Base-by-base conservation (phyloP, 1,139 yeast species). In the Pichia terricola region DNA sequence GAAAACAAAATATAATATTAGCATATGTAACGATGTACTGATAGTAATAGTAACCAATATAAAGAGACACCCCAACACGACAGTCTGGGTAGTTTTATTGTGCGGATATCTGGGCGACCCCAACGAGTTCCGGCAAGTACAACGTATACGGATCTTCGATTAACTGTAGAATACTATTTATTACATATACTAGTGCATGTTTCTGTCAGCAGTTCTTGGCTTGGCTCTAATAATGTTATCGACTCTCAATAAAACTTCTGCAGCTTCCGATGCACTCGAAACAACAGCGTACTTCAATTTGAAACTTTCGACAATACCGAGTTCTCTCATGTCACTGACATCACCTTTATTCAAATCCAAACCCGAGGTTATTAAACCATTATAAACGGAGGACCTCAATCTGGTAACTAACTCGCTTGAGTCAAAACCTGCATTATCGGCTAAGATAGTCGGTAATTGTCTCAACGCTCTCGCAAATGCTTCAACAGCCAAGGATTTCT, bases 401-500 rank as follows among this genome's bases (percentile, higher is more conserved):
- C 87, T 87, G 6, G 97, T 77, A 22, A 91, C 95, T 50, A 91
- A 72, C 53, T 94, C 98, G 54, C 91, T 81, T 26, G 96, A 84
- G 62, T 94, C 98, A 58, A 79, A 85, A 33, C 98, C 99, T 4
- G 99, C 98, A 62, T 91, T 91, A 61, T 91, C 97, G 34, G 96
- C 96, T 54, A 91, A 73, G 51, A 91, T 88, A 2, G 94, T 88
- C 45, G 99, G 99, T 52, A 91, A 73, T 66, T 89, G 96, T 64
- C 97, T 81, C 58, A 91, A 73, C 4, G 97, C 97, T 52, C 82
- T 79, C 26, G 95, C 96, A 68, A 86, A 91, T 1, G 96, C 81
- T 65, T 91, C 98, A 48, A 94, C 79, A 1, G 99, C 99, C 50
- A 91, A 71, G 0, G 96, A 83, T 61, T 86, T 86, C 68, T 94